Conservation (phyloP, 139 green algal genomes). For the Choricystis sp. region DNA sequence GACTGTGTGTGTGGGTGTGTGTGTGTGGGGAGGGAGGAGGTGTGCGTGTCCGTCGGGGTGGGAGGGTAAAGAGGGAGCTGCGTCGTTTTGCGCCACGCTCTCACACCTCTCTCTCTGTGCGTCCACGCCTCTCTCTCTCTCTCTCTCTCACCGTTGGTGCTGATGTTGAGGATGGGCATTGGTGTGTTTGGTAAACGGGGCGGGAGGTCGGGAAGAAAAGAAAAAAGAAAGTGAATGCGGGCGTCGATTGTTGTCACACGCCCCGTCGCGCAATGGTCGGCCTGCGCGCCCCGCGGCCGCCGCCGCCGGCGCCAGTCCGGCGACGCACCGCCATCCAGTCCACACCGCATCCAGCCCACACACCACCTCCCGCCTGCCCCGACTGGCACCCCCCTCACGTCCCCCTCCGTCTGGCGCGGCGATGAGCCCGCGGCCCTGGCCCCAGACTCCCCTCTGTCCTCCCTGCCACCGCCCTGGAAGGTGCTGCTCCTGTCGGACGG, state of each 20-base stretch:
- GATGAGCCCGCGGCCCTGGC: neutral
- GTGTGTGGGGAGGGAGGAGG: neutral
- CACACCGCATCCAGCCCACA: neutral
- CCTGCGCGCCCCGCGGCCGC: neutral
- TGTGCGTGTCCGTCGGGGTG: too few relatives aligned
- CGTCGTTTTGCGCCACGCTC: too few relatives aligned
- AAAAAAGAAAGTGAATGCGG: neutral
- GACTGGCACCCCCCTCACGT: neutral
- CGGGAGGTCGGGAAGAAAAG: too few relatives aligned
- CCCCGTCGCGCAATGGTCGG: neutral
- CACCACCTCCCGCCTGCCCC: too few relatives aligned
- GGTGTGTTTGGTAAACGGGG: too few relatives aligned
- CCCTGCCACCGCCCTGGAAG: slow-evolving; percentile 2
- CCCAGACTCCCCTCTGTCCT: neutral
- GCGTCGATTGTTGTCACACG: neutral
- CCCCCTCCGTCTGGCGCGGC: neutral
- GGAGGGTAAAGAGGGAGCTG: too few relatives aligned
- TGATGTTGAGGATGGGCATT: slow-evolving; percentile 8
- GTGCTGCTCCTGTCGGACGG: slow-evolving; percentile 84
- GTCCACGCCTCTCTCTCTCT: neutral
- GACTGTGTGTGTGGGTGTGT: too few relatives aligned
- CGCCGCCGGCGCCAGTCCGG: neutral
- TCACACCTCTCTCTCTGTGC: too few relatives aligned
- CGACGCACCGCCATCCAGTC: neutral
- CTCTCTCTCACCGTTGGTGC: slow-evolving; percentile 6